These are phyloP conservation scores for Amanita pseudoporphyria DNA, from an alignment of 768 basidiomycete species.

Conservation along the genomic window DNA sequence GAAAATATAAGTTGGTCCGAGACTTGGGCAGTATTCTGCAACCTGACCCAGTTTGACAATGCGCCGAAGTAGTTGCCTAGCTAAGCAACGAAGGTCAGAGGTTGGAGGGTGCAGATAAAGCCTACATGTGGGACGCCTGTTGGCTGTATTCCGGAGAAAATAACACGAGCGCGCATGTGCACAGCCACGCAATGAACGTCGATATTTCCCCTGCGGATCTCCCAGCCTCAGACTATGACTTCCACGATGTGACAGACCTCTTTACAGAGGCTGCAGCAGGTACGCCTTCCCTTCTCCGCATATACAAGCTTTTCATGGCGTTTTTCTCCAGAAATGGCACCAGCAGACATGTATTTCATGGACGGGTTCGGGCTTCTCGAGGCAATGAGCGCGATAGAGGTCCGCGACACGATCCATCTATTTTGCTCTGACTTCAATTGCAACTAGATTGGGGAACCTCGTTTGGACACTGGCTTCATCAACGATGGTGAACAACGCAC, in stretches of 20 bases:
- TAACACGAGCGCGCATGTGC: constrained; percentile 26
- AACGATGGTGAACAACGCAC: constrained; percentile 30
- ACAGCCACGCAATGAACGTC: constrained; percentile 15
- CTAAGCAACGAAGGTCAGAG: constrained; percentile 26
- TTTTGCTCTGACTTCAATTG: constrained; percentile 10
- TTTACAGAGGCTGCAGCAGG: constrained; percentile 56
- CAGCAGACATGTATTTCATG: constrained; percentile 54
- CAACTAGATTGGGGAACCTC: constrained; percentile 77
- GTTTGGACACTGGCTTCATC: constrained; percentile 76
- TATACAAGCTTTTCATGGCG: background rate
- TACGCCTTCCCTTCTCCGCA: constrained; percentile 18
- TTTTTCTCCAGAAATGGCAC: constrained; percentile 41
- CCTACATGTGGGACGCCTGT: constrained; percentile 85
- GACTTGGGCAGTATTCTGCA: constrained; percentile 52
- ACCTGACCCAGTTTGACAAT: constrained; percentile 76
- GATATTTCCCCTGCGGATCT: background rate
- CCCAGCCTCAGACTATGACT: constrained; percentile 42
- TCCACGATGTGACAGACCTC: constrained; percentile 51
- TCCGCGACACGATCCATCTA: constrained; percentile 20
- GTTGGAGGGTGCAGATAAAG: constrained; percentile 3
- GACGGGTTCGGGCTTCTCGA: constrained; percentile 70
- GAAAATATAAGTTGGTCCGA: constrained; percentile 70
- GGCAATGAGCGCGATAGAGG: constrained; percentile 93
- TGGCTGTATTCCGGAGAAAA: constrained; percentile 92
- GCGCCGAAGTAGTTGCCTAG: constrained; percentile 94